These are phyloP conservation scores for Phaffia australis DNA, from an alignment of 768 basidiomycete species.

Conservation along the genomic window DNA sequence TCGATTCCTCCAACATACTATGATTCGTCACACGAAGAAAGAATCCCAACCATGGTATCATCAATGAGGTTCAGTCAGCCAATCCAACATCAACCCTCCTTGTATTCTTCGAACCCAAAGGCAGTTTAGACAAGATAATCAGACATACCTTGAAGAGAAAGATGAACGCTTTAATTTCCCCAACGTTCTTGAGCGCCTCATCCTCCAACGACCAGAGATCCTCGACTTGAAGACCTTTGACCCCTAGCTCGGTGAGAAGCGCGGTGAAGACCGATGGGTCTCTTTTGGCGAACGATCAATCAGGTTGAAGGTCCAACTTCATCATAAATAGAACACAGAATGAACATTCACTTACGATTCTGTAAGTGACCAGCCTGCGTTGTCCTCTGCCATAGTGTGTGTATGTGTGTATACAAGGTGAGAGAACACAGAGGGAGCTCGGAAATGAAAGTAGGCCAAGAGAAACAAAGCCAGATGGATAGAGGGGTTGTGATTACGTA, in stretches of 20 bases:
- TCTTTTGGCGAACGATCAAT: background rate
- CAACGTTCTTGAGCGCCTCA: constrained; percentile 4
- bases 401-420: background rate
- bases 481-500: too few relatives aligned
- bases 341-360: constrained; percentile 16
- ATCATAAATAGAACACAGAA: background rate
- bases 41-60: too few relatives aligned
- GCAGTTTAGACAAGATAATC: too few relatives aligned
- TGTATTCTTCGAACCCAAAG: too few relatives aligned
- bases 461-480: too few relatives aligned
- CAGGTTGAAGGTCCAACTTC: background rate
- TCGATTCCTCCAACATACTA: constrained; percentile 18
- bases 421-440: too few relatives aligned
- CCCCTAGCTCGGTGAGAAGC: constrained; percentile 12
- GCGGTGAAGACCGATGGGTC: constrained; percentile 25
- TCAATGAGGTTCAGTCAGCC: too few relatives aligned
- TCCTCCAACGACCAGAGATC: constrained; percentile 21
- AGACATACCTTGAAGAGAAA: constrained; percentile 21
- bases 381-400: constrained; percentile 11
- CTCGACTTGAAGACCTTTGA: constrained; percentile 23
- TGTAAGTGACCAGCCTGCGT: constrained; percentile 24
- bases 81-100: too few relatives aligned
- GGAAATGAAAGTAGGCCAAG: too few relatives aligned
- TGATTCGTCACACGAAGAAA: too few relatives aligned
- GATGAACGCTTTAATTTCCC: constrained; percentile 21